Percentiles rank a stretch among this genome's conserved stretches.
Evolutionary conservation across 176 grass and related monocot genomes (phyloP).

Genomic region (Musa beccarii): DNA sequence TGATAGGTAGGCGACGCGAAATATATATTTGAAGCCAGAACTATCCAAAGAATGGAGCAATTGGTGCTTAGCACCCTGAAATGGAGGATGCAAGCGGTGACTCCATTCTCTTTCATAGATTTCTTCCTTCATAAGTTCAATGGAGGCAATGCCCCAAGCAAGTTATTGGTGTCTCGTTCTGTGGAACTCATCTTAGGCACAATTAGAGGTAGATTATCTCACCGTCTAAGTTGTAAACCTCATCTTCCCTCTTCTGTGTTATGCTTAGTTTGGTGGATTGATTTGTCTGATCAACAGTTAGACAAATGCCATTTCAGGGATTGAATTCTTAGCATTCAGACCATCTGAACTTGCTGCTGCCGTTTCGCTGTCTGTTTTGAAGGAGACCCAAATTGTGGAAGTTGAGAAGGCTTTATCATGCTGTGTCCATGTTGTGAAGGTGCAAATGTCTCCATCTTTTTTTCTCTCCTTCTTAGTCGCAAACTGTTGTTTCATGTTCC

Average conservation of each 20-base stretch:
- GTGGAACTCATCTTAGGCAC: constrained; percentile 60
- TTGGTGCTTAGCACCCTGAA: constrained; percentile 65
- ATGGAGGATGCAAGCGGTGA: constrained; percentile 82
- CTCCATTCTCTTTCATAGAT: constrained; percentile 86
- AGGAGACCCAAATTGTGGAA: constrained; percentile 46
- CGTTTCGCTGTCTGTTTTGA: constrained; percentile 41
- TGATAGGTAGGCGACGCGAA: constrained; percentile 44
- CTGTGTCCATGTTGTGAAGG: constrained; percentile 64
- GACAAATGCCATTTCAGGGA: constrained; percentile 34
- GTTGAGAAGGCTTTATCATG: constrained; percentile 43
- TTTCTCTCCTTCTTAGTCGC: not conserved
- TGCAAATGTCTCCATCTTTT: constrained; percentile 20
- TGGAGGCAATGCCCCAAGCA: constrained; percentile 39
- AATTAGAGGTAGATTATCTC: constrained; percentile 43
- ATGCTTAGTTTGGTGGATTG: not conserved
- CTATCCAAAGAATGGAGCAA: constrained; percentile 89
- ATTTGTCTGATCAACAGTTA: constrained; percentile 14
- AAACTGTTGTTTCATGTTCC: not conserved
- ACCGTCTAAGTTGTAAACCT: not conserved
- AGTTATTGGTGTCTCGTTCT: constrained; percentile 46
- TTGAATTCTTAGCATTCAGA: constrained; percentile 72
- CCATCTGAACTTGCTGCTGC: constrained; percentile 84
- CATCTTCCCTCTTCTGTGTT: not conserved
- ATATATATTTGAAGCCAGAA: constrained; percentile 64
- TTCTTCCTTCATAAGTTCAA: constrained; percentile 81